Percentiles rank a stretch among this genome's conserved stretches.
These are phyloP conservation scores for Collybiopsis luxurians DNA, from an alignment of 768 basidiomycete genomes.

Conservation along the genomic window DNA sequence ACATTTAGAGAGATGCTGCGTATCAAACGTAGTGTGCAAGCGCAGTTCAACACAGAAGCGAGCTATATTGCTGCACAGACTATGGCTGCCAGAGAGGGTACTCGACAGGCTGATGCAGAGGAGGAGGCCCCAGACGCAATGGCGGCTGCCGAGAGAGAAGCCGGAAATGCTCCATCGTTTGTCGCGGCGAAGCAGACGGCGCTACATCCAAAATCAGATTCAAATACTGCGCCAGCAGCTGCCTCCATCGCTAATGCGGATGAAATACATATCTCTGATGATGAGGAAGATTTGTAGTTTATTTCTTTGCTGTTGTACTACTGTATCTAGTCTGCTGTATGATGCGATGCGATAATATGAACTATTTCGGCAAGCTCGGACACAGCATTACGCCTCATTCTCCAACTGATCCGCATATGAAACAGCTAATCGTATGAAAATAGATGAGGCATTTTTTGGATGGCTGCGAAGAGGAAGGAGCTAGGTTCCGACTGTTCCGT, in stretches of 20 bases:
- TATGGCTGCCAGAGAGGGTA: slow-evolving; percentile 62
- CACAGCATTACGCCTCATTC: too few relatives aligned
- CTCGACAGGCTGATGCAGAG: slow-evolving; percentile 39
- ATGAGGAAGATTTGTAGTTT: slow-evolving; percentile 66
- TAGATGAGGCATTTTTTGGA: too few relatives aligned
- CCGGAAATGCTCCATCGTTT: slow-evolving; percentile 58
- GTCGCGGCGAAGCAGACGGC: slow-evolving; percentile 69
- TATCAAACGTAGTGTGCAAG: slow-evolving; percentile 97
- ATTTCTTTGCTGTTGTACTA: slow-evolving; percentile 17
- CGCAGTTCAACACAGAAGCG: slow-evolving; percentile 97
- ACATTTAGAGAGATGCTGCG: slow-evolving; percentile 95
- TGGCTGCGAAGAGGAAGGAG: background rate
- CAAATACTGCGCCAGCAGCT: slow-evolving; percentile 21
- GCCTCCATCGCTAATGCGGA: slow-evolving; percentile 56
- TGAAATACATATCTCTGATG: slow-evolving; percentile 88
- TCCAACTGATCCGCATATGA: too few relatives aligned
- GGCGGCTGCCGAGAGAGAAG: slow-evolving; percentile 78
- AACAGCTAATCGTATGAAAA: too few relatives aligned
- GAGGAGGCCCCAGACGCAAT: slow-evolving; percentile 67
- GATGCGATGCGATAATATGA: too few relatives aligned
- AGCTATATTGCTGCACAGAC: slow-evolving; percentile 92
- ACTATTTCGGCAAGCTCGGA: too few relatives aligned
- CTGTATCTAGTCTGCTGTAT: background rate
- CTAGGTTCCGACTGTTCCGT: background rate
- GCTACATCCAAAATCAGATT: slow-evolving; percentile 36